Conservation (phyloP, 257 asterid genomes). For the Capsicum baccatum region DNA sequence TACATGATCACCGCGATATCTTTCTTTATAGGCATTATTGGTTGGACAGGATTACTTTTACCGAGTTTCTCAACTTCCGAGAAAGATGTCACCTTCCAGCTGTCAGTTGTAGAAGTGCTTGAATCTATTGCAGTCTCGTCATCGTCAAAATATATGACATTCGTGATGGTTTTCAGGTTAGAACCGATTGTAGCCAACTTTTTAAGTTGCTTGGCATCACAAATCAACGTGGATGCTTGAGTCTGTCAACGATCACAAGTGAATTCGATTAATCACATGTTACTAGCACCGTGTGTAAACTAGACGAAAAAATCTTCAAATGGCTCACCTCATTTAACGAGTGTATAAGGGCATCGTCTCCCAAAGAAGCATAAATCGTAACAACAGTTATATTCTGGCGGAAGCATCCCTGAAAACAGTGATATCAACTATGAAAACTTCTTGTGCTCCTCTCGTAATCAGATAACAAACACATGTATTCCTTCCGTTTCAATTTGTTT, state of each 20-base stretch:
- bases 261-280: not conserved
- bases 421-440: conserved; percentile 18
- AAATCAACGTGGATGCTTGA: conserved; percentile 80
- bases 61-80: conserved; percentile 81
- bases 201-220: conserved; percentile 82
- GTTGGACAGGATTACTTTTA: conserved; percentile 50
- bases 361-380: conserved; percentile 88
- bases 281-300: not conserved
- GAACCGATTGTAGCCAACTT: conserved; percentile 69
- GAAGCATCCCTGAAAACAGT: conserved; percentile 71
- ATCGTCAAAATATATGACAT: conserved; percentile 71
- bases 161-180: conserved; percentile 57
- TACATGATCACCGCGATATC: conserved; percentile 92
- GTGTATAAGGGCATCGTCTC: conserved; percentile 89
- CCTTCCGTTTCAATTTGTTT: not conserved
- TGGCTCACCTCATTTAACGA: conserved; percentile 77
- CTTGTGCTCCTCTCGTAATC: not conserved
- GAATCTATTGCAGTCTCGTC: conserved; percentile 54
- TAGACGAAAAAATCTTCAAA: not conserved
- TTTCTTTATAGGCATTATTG: conserved; percentile 69
- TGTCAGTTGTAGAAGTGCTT: conserved; percentile 39
- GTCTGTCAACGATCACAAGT: conserved; percentile 57
- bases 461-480: not conserved
- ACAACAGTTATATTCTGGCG: conserved; percentile 84
- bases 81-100: conserved; percentile 63